Evolutionary conservation across 805 yeast genomes (phyloP).

Genomic region (Saitoella complicata): DNA sequence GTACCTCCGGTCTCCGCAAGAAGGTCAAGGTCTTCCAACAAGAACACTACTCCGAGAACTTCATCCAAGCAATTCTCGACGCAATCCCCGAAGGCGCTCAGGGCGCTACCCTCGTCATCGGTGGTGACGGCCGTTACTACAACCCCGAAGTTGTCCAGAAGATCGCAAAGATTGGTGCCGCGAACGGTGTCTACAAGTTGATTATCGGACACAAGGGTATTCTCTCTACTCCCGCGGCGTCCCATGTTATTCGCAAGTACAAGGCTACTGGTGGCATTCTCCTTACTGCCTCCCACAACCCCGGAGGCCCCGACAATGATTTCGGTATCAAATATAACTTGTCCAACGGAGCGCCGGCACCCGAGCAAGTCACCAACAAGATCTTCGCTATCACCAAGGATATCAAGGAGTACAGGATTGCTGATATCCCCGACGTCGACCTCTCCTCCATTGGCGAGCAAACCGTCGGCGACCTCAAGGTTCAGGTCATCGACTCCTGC

Average conservation of each 20-base stretch:
- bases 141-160: constrained; percentile 65
- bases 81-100: constrained; percentile 81
- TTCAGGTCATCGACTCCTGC: constrained; percentile 75
- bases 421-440: constrained; percentile 51
- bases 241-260: constrained; percentile 70
- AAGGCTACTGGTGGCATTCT: constrained; percentile 81
- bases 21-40: constrained; percentile 73
- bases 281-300: constrained; percentile 91
- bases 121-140: constrained; percentile 94
- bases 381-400: constrained; percentile 55
- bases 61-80: constrained; percentile 68
- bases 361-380: constrained; percentile 79
- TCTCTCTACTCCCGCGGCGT: constrained; percentile 90
- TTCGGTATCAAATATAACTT: constrained; percentile 91
- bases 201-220: constrained; percentile 80
- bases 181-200: constrained; percentile 69
- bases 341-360: constrained; percentile 96
- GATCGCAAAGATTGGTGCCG: constrained; percentile 74
- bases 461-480: constrained; percentile 41
- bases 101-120: constrained; percentile 67
- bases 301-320: constrained; percentile 81
- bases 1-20: constrained; percentile 92
- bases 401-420: constrained; percentile 44
- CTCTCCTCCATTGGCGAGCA: constrained; percentile 38
- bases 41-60: constrained; percentile 76